Base-by-base conservation (phyloP, 139 green algal genomes). In the Desmodesmus armatus region DNA sequence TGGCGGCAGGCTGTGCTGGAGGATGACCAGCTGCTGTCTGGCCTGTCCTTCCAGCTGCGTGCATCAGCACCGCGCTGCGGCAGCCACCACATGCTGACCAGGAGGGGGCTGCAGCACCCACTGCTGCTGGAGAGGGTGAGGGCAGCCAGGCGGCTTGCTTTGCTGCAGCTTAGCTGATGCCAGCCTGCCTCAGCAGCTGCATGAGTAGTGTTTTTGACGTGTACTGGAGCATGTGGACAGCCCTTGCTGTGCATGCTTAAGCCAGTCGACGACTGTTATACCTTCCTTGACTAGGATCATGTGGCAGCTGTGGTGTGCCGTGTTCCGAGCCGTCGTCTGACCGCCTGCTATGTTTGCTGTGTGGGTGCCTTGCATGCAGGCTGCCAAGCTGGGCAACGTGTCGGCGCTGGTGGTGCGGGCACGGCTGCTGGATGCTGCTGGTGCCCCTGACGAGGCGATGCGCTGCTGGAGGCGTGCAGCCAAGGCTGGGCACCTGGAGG, bases 1-100 rank as follows among this genome's bases (percentile, higher is more conserved):
- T 84, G 78, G 78, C 78, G 63, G 17, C 43, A 43, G 39, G 78
- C 78, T 23, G 62, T 86, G 23, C 67, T 86, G 70, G 67, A 71
- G 2, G 51, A 86, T 43, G 66, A 78, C 49, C 31, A 80, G 47
- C 80, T 86, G 80, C 67, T 86, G 47, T 7, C 21, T n/a, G 1
- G 39, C 21, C 17, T 87, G 39, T 23, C 1, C 23, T 87, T 81
- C 55, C n/a, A 49, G 17, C 21, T 81, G 53, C 9, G 47, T 47
- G 25, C 25, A 9, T 19, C 33, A 69, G 31, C 73, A 27, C 49
- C 41, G 33, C 31, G 35, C 65, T 72, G 35, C 65, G 5, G 4
- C 63, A 78, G 41, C 40, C 40, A n/a, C n/a, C n/a, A n/a, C 4
- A 23, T 72, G 5, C n/a, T 11, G 33, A 67, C 31, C 76, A 69